These are phyloP conservation scores for Lentinula boryana DNA, from an alignment of 768 basidiomycete genomes.

Conservation along the genomic window DNA sequence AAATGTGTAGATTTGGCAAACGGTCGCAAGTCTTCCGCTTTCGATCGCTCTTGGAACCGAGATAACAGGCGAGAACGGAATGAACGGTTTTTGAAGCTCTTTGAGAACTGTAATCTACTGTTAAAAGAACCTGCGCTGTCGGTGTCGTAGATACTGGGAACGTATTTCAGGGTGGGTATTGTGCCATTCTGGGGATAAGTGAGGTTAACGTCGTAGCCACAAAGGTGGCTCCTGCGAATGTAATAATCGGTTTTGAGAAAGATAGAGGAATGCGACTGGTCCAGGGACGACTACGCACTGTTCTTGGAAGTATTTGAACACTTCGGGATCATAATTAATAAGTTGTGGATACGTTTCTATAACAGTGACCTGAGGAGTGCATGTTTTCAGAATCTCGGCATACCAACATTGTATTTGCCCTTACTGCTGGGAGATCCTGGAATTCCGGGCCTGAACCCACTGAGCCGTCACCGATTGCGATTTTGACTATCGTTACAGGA, in stretches of 20 bases:
- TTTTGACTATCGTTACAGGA: conserved; percentile 61
- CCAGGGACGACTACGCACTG: neutral
- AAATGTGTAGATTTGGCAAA: neutral
- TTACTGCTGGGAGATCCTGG: conserved; percentile 49
- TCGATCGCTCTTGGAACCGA: neutral
- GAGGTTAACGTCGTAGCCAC: conserved; percentile 41
- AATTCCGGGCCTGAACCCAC: conserved; percentile 47
- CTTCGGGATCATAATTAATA: conserved; percentile 63
- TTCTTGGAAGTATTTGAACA: conserved; percentile 57
- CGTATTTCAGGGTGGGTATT: conserved; percentile 20
- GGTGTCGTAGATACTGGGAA: neutral
- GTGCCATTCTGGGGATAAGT: conserved; percentile 38
- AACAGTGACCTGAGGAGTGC: conserved; percentile 36
- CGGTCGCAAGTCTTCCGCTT: conserved; percentile 1
- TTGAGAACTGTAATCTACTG: neutral
- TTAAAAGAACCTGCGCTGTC: neutral
- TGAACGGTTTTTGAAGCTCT: neutral
- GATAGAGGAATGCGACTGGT: too few relatives aligned
- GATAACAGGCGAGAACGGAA: conserved; percentile 2
- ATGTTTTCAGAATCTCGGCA: neutral
- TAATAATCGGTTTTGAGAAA: neutral
- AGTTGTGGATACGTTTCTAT: conserved; percentile 73
- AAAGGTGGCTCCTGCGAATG: conserved; percentile 30
- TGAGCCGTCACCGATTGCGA: conserved; percentile 67
- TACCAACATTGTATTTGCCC: conserved; percentile 10